Conservation (phyloP, 2,329 filamentous ascomycete species). For the Calonectria hongkongensis region DNA sequence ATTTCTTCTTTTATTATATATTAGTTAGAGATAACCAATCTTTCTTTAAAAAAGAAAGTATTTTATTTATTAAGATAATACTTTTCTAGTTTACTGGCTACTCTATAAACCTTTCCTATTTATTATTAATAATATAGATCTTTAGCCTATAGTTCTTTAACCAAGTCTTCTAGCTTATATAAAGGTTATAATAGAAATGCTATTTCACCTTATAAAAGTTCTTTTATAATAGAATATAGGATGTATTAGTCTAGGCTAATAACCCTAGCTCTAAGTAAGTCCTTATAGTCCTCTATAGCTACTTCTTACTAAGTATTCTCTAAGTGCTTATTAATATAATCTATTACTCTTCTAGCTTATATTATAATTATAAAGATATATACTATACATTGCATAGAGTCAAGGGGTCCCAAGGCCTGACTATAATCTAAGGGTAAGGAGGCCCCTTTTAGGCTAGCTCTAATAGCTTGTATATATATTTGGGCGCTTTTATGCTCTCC, state of each 20-base stretch:
- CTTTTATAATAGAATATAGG: slow-evolving; percentile 26
- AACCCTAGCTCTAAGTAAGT: neutral
- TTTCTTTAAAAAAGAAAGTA: neutral
- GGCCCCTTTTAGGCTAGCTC: neutral
- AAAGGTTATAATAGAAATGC: slow-evolving; percentile 21
- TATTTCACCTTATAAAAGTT: slow-evolving; percentile 19
- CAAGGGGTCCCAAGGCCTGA: neutral
- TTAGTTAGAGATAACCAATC: neutral
- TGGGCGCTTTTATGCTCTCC: neutral
- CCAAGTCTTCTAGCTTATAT: neutral
- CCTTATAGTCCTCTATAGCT: neutral
- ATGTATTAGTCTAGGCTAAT: slow-evolving; percentile 27
- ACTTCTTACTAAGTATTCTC: neutral
- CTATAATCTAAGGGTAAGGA: neutral
- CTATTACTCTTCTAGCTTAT: neutral
- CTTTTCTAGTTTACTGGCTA: neutral
- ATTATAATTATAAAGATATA: slow-evolving; percentile 16
- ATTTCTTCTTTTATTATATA: neutral
- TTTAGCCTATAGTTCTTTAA: neutral
- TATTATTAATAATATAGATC: slow-evolving; percentile 24
- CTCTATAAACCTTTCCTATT: slow-evolving; percentile 9
- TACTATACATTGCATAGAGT: neutral
- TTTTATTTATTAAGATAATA: slow-evolving; percentile 8
- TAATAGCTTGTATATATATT: slow-evolving; percentile 23
- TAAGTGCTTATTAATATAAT: neutral